These are phyloP conservation scores for Cymodocea nodosa DNA, from an alignment of 116 monocot genomes.

Conservation along the genomic window DNA sequence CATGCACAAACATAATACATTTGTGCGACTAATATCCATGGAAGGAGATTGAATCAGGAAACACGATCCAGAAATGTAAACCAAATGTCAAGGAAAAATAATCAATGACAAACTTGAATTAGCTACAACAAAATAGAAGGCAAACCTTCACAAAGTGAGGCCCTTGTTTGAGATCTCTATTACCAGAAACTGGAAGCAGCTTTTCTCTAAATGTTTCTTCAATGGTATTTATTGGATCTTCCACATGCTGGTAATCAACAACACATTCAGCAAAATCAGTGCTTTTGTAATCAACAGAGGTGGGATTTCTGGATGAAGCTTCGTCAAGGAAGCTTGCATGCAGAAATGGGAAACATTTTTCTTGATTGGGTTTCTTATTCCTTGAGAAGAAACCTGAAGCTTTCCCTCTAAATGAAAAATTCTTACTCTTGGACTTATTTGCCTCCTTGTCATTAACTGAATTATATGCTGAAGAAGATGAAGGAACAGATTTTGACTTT, in stretches of 20 bases:
- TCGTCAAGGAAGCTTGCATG: background rate
- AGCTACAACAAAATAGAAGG: background rate
- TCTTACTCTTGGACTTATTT: conserved; percentile 28
- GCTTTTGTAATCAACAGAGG: conserved; percentile 1
- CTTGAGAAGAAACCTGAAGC: conserved; percentile 60
- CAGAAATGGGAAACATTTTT: conserved; percentile 9
- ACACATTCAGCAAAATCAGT: background rate
- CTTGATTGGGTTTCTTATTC: conserved; percentile 33
- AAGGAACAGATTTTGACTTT: conserved; percentile 67
- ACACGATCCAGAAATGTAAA: no score
- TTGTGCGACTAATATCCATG: no score
- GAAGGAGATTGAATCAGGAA: no score
- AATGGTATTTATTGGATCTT: background rate
- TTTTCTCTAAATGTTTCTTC: conserved; percentile 14
- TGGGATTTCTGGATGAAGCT: background rate
- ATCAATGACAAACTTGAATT: background rate
- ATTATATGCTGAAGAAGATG: conserved; percentile 34
- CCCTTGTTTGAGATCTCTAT: background rate
- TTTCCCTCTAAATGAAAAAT: conserved; percentile 40
- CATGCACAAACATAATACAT: no score
- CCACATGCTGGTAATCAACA: background rate
- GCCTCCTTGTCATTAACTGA: conserved; percentile 16
- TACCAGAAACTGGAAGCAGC: conserved; percentile 10
- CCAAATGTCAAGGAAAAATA: background rate
- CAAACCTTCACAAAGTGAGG: conserved; percentile 6